These are phyloP conservation scores for Apium graveolens DNA, from an alignment of 129 eudicot genomes.

Conservation along the genomic window DNA sequence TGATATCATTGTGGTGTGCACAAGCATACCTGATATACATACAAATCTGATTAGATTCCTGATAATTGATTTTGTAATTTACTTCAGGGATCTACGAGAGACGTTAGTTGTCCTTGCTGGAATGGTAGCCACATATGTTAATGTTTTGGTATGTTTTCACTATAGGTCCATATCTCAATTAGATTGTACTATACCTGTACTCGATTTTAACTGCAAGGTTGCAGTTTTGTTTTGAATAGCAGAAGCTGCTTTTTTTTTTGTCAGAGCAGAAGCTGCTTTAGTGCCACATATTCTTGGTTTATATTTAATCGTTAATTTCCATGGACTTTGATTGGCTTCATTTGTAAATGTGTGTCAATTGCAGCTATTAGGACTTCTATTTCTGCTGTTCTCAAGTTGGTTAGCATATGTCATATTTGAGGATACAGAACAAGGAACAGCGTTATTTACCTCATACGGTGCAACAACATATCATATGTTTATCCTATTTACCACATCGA, in stretches of 20 bases:
- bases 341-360: slow-evolving; percentile 2
- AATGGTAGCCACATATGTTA: slow-evolving; percentile 78
- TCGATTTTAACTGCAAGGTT: not conserved
- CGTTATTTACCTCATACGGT: slow-evolving; percentile 61
- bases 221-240: not conserved
- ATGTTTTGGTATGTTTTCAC: slow-evolving; percentile 63
- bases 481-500: slow-evolving; percentile 85
- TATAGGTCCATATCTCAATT: not conserved
- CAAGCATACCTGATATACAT: not conserved
- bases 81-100: slow-evolving; percentile 64
- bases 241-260: not conserved
- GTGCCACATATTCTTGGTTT: not conserved
- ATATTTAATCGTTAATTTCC: slow-evolving; percentile 12
- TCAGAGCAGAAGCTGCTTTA: not conserved
- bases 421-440: slow-evolving; percentile 78
- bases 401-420: slow-evolving; percentile 94
- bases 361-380: slow-evolving; percentile 72
- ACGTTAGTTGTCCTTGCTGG: slow-evolving; percentile 69
- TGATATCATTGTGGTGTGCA: not conserved
- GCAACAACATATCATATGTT: slow-evolving; percentile 82
- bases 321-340: not conserved
- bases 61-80: slow-evolving; percentile 2
- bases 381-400: slow-evolving; percentile 92
- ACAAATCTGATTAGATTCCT: not conserved
- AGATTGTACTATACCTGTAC: not conserved